phyloP scores from a whole-genome alignment of 2,329 filamentous ascomycete genomes.

The Bimuria novae-zelandiae region DNA sequence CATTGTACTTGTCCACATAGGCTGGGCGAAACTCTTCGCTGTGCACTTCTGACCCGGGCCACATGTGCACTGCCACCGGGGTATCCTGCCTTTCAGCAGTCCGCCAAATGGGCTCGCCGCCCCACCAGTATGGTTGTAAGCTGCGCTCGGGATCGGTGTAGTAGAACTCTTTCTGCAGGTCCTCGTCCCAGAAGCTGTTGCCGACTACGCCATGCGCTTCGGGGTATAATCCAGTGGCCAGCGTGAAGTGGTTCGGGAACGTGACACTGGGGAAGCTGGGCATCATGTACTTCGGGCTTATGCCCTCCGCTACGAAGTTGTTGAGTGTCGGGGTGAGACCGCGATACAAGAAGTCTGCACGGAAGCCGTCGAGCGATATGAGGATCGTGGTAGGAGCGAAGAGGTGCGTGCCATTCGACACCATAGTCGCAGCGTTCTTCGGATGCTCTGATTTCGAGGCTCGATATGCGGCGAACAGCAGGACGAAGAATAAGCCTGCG shows the following conservation, averaged over 20 bases:
- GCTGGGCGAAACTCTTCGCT: slow-evolving; percentile 75
- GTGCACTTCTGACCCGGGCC: slow-evolving; percentile 93
- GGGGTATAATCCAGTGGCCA: slow-evolving; percentile 89
- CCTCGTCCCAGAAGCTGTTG: slow-evolving; percentile 92
- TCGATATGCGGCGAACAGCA: slow-evolving; percentile 62
- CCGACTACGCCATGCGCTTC: slow-evolving; percentile 92
- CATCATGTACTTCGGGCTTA: slow-evolving; percentile 89
- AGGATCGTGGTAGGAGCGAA: slow-evolving; percentile 93
- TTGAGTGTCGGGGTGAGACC: slow-evolving; percentile 82
- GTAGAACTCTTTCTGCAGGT: slow-evolving; percentile 77
- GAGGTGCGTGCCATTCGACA: slow-evolving; percentile 80
- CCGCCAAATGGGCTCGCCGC: slow-evolving; percentile 89
- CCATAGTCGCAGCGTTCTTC: slow-evolving; percentile 37
- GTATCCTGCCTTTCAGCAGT: slow-evolving; percentile 85
- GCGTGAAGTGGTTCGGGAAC: slow-evolving; percentile 91
- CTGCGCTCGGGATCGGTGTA: slow-evolving; percentile 79
- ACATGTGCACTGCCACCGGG: slow-evolving; percentile 90
- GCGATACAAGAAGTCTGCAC: slow-evolving; percentile 87
- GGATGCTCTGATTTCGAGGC: slow-evolving; percentile 48
- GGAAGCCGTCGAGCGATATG: slow-evolving; percentile 93
- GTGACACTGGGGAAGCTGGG: slow-evolving; percentile 96
- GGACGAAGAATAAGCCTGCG: slow-evolving; percentile 57
- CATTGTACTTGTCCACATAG: slow-evolving; percentile 84
- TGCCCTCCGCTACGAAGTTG: slow-evolving; percentile 76
- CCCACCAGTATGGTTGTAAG: slow-evolving; percentile 91